Evolutionary conservation across 1,284 basidiomycete species (phyloP).

Genomic region (Schizophyllum amplum): DNA sequence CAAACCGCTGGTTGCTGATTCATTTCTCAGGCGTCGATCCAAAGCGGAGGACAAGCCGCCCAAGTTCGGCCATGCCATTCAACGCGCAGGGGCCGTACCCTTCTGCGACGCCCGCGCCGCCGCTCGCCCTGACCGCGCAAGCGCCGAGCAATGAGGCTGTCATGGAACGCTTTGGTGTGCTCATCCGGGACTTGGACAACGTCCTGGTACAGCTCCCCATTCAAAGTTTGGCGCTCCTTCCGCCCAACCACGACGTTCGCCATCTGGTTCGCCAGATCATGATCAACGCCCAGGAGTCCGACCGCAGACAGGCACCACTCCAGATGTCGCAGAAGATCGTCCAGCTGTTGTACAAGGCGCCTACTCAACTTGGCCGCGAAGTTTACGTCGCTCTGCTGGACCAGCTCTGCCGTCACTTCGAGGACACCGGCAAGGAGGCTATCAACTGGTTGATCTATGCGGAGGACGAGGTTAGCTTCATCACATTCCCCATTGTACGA

Average conservation of each 20-base stretch:
- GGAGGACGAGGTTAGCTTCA: constrained; percentile 77
- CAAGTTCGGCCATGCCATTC: constrained; percentile 57
- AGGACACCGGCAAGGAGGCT: constrained; percentile 94
- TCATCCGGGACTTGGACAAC: constrained; percentile 77
- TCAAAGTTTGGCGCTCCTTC: constrained; percentile 59
- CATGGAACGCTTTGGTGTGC: constrained; percentile 68
- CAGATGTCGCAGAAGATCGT: constrained; percentile 94
- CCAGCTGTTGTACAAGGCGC: constrained; percentile 81
- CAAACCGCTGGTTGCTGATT: background rate
- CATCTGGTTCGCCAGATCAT: constrained; percentile 76
- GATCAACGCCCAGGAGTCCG: constrained; percentile 70
- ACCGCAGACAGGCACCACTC: constrained; percentile 81
- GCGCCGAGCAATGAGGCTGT: constrained; percentile 46
- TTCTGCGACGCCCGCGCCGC: constrained; percentile 45
- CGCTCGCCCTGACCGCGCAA: constrained; percentile 20
- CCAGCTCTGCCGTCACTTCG: constrained; percentile 82
- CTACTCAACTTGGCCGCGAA: constrained; percentile 77
- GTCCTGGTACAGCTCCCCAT: constrained; percentile 63
- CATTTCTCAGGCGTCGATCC: constrained; percentile 34
- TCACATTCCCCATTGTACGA: background rate
- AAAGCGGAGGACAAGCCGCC: constrained; percentile 54
- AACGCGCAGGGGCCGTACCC: constrained; percentile 36
- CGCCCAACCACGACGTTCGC: constrained; percentile 82
- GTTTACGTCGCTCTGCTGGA: constrained; percentile 88
- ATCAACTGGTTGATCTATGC: constrained; percentile 96